Evolutionary conservation across 306 rosid species (phyloP), one percentile per base, ranked within the genome.

Genomic region (Cucurbita maxima): DNA sequence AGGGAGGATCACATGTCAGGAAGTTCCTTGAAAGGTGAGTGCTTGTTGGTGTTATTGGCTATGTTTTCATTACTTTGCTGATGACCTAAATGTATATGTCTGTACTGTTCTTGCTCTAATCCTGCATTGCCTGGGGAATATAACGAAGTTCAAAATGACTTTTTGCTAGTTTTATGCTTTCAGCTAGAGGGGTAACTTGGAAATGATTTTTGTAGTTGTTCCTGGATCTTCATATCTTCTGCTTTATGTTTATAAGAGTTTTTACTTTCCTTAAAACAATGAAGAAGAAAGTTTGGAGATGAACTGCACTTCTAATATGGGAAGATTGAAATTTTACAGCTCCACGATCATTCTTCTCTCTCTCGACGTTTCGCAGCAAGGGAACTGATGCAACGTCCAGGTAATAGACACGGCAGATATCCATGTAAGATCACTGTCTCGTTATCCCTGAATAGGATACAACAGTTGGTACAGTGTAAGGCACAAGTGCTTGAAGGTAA

Each of bases 1-100:
- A 89, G 96, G 82, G 99, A 95, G 75, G 97, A 91, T 79, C 92
- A 89, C 77, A 71, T 91, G 80, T 89, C 99, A 3, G 99, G 96
- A 86, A 95, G 97, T 84, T 89, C 99, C 8, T 82, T 95, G 76
- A 95, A 89, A 91, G 99, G 99, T 91, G 72, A 80, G 69, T 70
- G 75, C 76, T 58, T 22, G 12, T 54, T 18, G 58, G 6, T 55
- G 48, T 53, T 40, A 34, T 18, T 41, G 50, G 19, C 38, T 51
- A 75, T 40, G 52, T 55, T 75, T 25, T 40, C 50, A 62, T 62
- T 38, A 5, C 14, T 64, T 41, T 64, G 25, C 25, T 4, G 38
- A 62, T 41, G 50, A 40, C 70, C 34, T 40, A 40, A 37, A 18
- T 41, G 4, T 3, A 19, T 3, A 9, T 1, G 50, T 16, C 48